A percentile compares a stretch with the other conserved stretches of the same genome.
These are phyloP conservation scores for Arthrobotrys pseudoclavata DNA, from an alignment of 2,329 filamentous ascomycete species.

Conservation along the genomic window DNA sequence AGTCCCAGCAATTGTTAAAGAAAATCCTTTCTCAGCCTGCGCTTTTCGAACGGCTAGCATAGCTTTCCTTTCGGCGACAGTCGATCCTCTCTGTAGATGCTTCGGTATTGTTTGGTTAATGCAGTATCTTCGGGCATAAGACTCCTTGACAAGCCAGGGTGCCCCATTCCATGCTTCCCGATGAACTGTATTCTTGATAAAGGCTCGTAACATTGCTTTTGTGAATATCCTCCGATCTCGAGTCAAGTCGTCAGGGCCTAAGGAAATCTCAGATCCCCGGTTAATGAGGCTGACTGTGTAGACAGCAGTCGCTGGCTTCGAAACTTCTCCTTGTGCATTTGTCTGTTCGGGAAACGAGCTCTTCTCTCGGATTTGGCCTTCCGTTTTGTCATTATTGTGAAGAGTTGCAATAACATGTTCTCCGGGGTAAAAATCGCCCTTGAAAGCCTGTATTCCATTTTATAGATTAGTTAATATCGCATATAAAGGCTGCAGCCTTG, in stretches of 20 bases:
- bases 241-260: conserved; percentile 73
- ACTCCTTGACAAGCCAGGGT: conserved; percentile 92
- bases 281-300: conserved; percentile 84
- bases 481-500: conserved; percentile 10
- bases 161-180: conserved; percentile 95
- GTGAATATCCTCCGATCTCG: conserved; percentile 93
- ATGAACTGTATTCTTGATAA: conserved; percentile 94
- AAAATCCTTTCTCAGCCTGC: conserved; percentile 55
- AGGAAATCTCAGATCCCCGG: conserved; percentile 77
- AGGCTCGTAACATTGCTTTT: conserved; percentile 91
- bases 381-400: conserved; percentile 76
- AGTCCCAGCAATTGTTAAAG: conserved; percentile 53
- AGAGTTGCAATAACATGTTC: conserved; percentile 83
- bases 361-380: conserved; percentile 86
- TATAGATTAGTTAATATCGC: neutral
- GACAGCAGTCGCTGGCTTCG: conserved; percentile 77
- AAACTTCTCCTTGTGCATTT: conserved; percentile 64
- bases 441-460: conserved; percentile 73
- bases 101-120: conserved; percentile 89
- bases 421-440: conserved; percentile 89
- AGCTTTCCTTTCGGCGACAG: conserved; percentile 81
- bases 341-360: conserved; percentile 76
- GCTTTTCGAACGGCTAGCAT: conserved; percentile 76
- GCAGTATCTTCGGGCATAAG: conserved; percentile 84
- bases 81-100: conserved; percentile 84